phyloP scores from a whole-genome alignment of 202 grass and related monocot genomes.

The Setaria viridis region DNA sequence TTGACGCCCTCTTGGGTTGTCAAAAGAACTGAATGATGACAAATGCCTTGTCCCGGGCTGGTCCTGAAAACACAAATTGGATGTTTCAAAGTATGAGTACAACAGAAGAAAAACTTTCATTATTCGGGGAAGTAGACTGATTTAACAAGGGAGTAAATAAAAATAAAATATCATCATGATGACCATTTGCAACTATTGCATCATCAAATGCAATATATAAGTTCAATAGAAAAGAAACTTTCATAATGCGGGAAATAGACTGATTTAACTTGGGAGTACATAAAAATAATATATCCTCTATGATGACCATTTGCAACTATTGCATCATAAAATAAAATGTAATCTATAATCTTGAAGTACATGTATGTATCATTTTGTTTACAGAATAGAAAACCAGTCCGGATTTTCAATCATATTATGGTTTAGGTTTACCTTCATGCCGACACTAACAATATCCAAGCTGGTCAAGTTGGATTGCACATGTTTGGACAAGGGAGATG shows the following conservation, averaged over 20 bases:
- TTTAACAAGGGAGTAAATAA: neutral
- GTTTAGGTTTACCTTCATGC: constrained; percentile 77
- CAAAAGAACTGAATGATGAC: constrained; percentile 72
- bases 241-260: neutral
- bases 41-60: constrained; percentile 51
- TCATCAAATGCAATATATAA: neutral
- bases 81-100: neutral
- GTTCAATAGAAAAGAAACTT: constrained; percentile 6
- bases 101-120: constrained; percentile 5
- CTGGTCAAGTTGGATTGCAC: constrained; percentile 52
- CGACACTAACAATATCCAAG: constrained; percentile 48
- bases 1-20: constrained; percentile 67
- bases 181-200: neutral
- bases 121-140: neutral
- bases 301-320: neutral
- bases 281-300: neutral
- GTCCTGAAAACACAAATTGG: constrained; percentile 63
- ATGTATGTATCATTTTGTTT: neutral
- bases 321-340: constrained; percentile 20
- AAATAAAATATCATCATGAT: neutral
- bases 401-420: constrained; percentile 12
- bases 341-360: constrained; percentile 7
- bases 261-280: neutral
- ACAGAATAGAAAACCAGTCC: neutral
- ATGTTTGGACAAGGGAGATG: constrained; percentile 59